These are phyloP conservation scores for Trichoderma erinaceum DNA, from an alignment of 495 filamentous ascomycete species.

Conservation along the genomic window DNA sequence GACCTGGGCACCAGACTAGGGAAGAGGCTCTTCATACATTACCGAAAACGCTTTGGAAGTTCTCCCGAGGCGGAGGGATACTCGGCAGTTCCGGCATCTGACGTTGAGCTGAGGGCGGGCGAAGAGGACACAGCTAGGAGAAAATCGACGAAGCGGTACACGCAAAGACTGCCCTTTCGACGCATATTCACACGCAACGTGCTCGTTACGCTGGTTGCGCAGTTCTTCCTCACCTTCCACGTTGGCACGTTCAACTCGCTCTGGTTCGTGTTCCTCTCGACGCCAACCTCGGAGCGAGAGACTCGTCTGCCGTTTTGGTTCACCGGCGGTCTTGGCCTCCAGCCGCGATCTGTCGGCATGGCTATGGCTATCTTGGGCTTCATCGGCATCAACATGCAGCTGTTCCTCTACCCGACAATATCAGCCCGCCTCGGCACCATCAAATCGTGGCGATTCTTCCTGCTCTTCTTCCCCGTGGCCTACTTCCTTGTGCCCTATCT, in stretches of 20 bases:
- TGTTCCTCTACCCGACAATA: conserved; percentile 68
- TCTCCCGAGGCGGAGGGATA: conserved; percentile 16
- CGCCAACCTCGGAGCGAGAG: conserved; percentile 57
- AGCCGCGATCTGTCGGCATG: conserved; percentile 67
- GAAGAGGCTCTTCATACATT: conserved; percentile 22
- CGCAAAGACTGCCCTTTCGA: conserved; percentile 54
- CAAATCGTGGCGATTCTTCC: conserved; percentile 59
- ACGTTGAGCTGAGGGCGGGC: neutral
- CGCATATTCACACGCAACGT: conserved; percentile 79
- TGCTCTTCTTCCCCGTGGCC: conserved; percentile 66
- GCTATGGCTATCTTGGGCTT: conserved; percentile 72
- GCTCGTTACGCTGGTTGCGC: conserved; percentile 53
- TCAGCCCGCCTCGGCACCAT: conserved; percentile 62
- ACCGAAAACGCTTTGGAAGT: conserved; percentile 22
- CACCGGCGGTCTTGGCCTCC: conserved; percentile 73
- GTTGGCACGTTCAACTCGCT: conserved; percentile 79
- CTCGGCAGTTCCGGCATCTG: conserved; percentile 18
- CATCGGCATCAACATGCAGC: conserved; percentile 70
- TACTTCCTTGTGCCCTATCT: conserved; percentile 71
- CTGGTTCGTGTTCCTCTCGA: conserved; percentile 80
- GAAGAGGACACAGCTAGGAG: neutral
- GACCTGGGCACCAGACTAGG: conserved; percentile 45
- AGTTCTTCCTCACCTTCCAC: conserved; percentile 68
- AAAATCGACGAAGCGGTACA: conserved; percentile 28
- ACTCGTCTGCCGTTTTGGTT: conserved; percentile 62